phyloP scores from a whole-genome alignment of 345 rosid genomes.

The Raphanus raphanistrum region DNA sequence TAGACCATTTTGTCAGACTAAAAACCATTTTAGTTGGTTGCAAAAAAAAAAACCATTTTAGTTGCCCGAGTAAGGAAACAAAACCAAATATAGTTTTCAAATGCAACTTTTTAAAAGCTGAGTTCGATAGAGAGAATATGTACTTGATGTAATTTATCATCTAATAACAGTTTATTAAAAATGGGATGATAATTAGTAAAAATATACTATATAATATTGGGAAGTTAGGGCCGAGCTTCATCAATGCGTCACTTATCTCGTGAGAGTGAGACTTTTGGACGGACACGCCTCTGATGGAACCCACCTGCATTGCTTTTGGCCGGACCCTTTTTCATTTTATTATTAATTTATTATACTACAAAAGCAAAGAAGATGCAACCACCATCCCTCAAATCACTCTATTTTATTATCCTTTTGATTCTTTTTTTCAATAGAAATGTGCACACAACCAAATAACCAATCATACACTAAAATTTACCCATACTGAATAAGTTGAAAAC shows the following conservation, averaged over 20 bases:
- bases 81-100: background rate
- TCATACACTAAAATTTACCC: slow-evolving; percentile 2
- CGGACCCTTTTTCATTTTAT: slow-evolving; percentile 11
- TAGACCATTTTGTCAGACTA: background rate
- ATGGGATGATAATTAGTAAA: background rate
- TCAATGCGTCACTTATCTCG: slow-evolving; percentile 31
- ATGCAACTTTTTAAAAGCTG: background rate
- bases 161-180: background rate
- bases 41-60: background rate
- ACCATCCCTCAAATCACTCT: background rate
- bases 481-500: slow-evolving; percentile 8
- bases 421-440: background rate
- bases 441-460: slow-evolving; percentile 10
- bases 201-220: background rate
- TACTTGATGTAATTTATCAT: background rate
- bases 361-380: slow-evolving; percentile 11
- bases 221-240: slow-evolving; percentile 24
- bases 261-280: slow-evolving; percentile 35
- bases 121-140: background rate
- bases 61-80: background rate
- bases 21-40: background rate
- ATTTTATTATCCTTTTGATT: background rate
- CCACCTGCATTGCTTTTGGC: slow-evolving; percentile 32
- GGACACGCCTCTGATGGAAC: slow-evolving; percentile 11
- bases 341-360: background rate